phyloP scores from a whole-genome alignment of 2,329 filamentous ascomycete genomes.

The Neonectria neomacrospora region DNA sequence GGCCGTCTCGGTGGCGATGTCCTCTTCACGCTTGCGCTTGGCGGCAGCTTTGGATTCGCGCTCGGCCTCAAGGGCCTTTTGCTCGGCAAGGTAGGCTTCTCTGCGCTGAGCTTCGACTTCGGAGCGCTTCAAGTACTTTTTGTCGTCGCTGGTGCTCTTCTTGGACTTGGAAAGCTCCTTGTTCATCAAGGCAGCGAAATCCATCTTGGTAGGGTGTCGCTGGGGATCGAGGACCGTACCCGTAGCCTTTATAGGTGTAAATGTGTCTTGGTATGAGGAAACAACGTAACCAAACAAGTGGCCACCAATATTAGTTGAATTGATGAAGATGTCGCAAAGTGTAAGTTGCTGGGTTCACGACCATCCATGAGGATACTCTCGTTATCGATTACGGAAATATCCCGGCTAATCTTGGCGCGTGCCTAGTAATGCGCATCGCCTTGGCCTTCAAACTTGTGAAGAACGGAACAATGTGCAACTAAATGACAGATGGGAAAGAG shows the following conservation, averaged over 20 bases:
- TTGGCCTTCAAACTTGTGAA: conserved; percentile 14
- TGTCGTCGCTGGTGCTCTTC: conserved; percentile 57
- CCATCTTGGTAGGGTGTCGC: conserved; percentile 68
- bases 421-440: conserved; percentile 1
- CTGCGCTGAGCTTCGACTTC: conserved; percentile 87
- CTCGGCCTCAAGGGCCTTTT: conserved; percentile 77
- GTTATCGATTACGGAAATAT: conserved; percentile 42
- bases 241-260: background rate
- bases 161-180: conserved; percentile 90
- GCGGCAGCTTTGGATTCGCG: conserved; percentile 75
- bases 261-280: background rate
- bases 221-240: background rate
- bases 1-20: conserved; percentile 75
- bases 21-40: conserved; percentile 92
- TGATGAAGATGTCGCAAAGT: conserved; percentile 28
- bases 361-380: conserved; percentile 2
- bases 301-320: background rate
- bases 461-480: conserved; percentile 6
- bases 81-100: conserved; percentile 83
- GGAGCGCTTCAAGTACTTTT: conserved; percentile 86
- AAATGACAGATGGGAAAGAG: conserved; percentile 5
- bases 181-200: conserved; percentile 94
- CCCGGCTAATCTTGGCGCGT: conserved; percentile 33
- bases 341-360: conserved; percentile 10
- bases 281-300: background rate